Conservation (phyloP, 495 filamentous ascomycete species). For the Penicillium paxilli region DNA sequence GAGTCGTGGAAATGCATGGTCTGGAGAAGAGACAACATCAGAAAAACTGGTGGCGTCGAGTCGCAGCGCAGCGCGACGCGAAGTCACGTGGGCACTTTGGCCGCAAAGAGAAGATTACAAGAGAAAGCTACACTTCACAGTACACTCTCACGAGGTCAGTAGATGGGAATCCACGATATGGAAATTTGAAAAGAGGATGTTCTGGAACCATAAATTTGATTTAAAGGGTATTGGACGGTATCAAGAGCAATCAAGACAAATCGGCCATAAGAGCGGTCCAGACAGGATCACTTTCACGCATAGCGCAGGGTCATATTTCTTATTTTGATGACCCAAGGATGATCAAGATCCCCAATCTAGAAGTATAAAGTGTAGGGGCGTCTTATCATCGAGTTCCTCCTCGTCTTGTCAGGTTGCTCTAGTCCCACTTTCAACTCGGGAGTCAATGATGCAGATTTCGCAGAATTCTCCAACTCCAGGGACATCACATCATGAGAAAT, state of each 20-base stretch:
- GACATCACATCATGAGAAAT: slow-evolving; percentile 27
- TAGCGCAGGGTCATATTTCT: not conserved
- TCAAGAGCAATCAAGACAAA: slow-evolving; percentile 8
- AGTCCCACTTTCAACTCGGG: not conserved
- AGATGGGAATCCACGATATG: not conserved
- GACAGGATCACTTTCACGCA: not conserved
- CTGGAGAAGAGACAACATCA: not conserved
- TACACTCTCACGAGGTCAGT: no score
- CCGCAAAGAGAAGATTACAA: not conserved
- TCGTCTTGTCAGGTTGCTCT: not conserved
- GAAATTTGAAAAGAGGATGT: not conserved
- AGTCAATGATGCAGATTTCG: not conserved
- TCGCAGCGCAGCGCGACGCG: slow-evolving; percentile 35
- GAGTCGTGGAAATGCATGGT: not conserved
- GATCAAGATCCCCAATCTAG: not conserved
- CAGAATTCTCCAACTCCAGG: slow-evolving; percentile 1
- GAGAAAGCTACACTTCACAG: not conserved
- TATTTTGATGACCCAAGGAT: not conserved
- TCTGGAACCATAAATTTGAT: slow-evolving; percentile 7
- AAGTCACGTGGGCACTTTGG: slow-evolving; percentile 33
- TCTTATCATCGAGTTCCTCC: not conserved
- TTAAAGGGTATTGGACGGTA: slow-evolving; percentile 10
- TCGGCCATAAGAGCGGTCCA: not conserved
- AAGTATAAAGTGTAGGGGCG: not conserved
- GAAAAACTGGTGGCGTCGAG: slow-evolving; percentile 1